A percentile compares a stretch with the other conserved stretches of the same genome.
Conservation (phyloP, 169 alveolate species). For the Eimeria brunetti region DNA sequence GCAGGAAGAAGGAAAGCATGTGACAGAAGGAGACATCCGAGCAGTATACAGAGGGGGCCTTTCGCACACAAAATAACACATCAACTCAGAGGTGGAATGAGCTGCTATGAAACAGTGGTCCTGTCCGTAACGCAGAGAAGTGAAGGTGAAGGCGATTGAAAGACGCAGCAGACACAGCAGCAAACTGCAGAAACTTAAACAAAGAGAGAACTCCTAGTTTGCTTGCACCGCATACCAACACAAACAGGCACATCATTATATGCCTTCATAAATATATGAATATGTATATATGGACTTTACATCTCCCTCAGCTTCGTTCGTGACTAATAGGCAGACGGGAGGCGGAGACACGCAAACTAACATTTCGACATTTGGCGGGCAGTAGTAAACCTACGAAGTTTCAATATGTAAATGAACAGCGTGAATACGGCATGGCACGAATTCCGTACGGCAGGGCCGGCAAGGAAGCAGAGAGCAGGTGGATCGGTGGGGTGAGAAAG, state of each 20-base stretch:
- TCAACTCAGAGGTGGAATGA: not conserved
- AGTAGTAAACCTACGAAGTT: not conserved
- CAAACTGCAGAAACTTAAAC: not conserved
- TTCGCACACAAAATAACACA: not conserved
- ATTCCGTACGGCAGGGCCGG: not conserved
- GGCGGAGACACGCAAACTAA: not conserved
- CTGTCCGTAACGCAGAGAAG: not conserved
- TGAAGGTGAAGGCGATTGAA: no score
- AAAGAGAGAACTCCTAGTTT: not conserved
- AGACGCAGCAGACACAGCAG: not conserved
- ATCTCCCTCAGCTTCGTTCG: not conserved
- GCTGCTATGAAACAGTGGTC: not conserved
- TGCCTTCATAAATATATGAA: not conserved
- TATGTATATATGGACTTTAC: not conserved
- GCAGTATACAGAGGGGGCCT: not conserved
- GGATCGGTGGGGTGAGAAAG: not conserved
- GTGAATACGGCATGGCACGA: not conserved
- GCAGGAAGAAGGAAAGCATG: not conserved
- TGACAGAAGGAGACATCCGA: not conserved
- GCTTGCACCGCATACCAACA: not conserved
- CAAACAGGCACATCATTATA: not conserved
- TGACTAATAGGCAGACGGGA: not conserved
- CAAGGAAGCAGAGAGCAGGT: not conserved
- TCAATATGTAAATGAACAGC: not conserved
- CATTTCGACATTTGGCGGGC: not conserved